Evolutionary conservation across 106 monocot species (phyloP).

Genomic region (Allium fistulosum): DNA sequence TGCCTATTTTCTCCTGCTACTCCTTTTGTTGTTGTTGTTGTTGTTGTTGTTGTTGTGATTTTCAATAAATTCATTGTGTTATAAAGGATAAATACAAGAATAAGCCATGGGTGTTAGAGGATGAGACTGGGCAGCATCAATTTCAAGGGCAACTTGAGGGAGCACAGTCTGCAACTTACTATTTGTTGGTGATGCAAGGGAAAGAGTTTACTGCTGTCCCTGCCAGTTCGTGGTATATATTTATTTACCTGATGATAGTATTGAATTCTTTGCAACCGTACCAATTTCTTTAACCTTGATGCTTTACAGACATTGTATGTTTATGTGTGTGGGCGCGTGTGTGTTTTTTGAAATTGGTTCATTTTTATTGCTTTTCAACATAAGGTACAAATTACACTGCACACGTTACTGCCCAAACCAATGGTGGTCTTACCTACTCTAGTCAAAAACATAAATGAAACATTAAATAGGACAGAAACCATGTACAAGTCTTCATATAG

Average conservation of each 20-base stretch:
- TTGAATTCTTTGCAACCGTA: no score
- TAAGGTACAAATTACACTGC: no score
- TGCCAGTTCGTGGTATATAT: constrained; percentile 76
- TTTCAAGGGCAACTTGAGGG: constrained; percentile 93
- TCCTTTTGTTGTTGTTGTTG: not conserved
- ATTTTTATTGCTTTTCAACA: no score
- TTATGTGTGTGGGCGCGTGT: no score
- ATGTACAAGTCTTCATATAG: no score
- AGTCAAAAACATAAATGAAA: no score
- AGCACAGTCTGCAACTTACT: constrained; percentile 85
- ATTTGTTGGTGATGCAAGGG: constrained; percentile 93
- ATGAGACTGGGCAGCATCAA: constrained; percentile 94
- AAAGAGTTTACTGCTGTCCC: constrained; percentile 94
- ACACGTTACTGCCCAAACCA: no score
- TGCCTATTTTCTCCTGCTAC: not conserved
- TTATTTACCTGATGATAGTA: not conserved
- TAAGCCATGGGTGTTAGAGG: constrained; percentile 96
- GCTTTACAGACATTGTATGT: no score
- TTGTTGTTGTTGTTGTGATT: not conserved
- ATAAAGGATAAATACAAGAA: constrained; percentile 84
- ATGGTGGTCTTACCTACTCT: no score
- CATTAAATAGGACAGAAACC: no score
- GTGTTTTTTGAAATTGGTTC: no score
- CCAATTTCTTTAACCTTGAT: no score
- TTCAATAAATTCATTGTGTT: not conserved